Evolutionary conservation across 257 asterid species (phyloP), one percentile per base, ranked within the genome.

Genomic region (Voacanga thouarsii): DNA sequence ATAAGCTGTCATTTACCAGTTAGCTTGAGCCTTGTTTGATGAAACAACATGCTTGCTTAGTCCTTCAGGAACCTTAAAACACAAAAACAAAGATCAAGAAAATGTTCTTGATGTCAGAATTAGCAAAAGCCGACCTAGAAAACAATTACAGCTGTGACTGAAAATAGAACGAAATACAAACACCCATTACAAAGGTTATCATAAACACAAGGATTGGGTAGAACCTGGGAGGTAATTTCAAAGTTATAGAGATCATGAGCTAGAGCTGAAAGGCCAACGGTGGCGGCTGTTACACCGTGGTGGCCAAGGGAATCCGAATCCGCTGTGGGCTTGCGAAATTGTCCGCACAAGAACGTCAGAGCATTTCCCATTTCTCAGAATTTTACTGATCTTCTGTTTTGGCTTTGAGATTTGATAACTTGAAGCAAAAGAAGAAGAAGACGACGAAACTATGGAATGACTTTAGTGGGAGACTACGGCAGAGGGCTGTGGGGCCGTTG

Each of bases 181-280:
- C 14, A 63, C 3, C 10, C 12, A 63, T 63, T 61, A 67, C 45
- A 12, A 8, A 56, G 23, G n/a, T 26, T 19, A 33, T 4, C 15
- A 9, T 24, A 79, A 23, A 7, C 50, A 1, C 43, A 24, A 57
- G 41, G 4, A n/a, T 61, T 1, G 56, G 66, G 14, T 18, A 16
- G 9, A 68, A 47, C 39, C 97, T 95, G 92, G 68, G 90, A 85
- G 47, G 92, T 84, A 86, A 95, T 95, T 74, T 92, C 98, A 59
- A 87, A 95, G 90, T 80, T 89, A 68, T 92, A 95, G 43, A 95
- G 94, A 88, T 95, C 97, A 53, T 86, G 94, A 59, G 97, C 96
- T 39, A 95, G 86, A 24, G 96, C 92, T 6, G 97, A 89, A 70
- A 94, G 90, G 28, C 92, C 90, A 64, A 79, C 92, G 78, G 69